Conservation (phyloP, 1,139 yeast genomes). For the Suhomyces anneliseae region DNA sequence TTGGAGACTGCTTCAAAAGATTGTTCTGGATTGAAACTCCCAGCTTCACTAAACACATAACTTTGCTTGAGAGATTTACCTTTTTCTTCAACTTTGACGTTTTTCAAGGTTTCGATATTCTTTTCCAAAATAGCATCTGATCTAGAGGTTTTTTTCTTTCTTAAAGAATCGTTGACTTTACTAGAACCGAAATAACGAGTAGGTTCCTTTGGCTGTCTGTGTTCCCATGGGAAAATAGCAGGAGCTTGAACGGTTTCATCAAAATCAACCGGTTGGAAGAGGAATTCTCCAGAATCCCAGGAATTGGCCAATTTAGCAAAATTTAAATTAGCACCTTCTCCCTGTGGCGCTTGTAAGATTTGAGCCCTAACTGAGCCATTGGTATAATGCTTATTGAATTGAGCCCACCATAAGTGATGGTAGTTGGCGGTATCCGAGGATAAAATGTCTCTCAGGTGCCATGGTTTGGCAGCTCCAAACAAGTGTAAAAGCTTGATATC, state of each 20-base stretch:
- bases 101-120: constrained; percentile 11
- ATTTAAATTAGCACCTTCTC: constrained; percentile 38
- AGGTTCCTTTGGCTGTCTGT: constrained; percentile 29
- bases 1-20: constrained; percentile 28
- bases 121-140: constrained; percentile 4
- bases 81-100: constrained; percentile 9
- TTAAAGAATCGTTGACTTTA: not conserved
- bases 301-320: constrained; percentile 29
- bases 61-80: constrained; percentile 5
- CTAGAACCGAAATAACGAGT: constrained; percentile 17
- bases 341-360: constrained; percentile 21
- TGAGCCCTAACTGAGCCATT: constrained; percentile 7
- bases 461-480: constrained; percentile 32
- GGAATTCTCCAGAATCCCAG: constrained; percentile 22
- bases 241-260: not conserved
- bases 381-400: constrained; percentile 26
- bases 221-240: constrained; percentile 48
- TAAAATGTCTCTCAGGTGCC: constrained; percentile 20
- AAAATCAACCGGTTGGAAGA: not conserved
- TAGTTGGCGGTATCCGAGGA: constrained; percentile 21
- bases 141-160: constrained; percentile 1
- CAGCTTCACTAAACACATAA: constrained; percentile 13
- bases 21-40: constrained; percentile 24
- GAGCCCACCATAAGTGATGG: constrained; percentile 40
- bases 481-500: constrained; percentile 31